A percentile compares a stretch with the other conserved stretches of the same genome.
These are phyloP conservation scores for Penicillium olsonii DNA, from an alignment of 2,329 filamentous ascomycete genomes.

Conservation along the genomic window DNA sequence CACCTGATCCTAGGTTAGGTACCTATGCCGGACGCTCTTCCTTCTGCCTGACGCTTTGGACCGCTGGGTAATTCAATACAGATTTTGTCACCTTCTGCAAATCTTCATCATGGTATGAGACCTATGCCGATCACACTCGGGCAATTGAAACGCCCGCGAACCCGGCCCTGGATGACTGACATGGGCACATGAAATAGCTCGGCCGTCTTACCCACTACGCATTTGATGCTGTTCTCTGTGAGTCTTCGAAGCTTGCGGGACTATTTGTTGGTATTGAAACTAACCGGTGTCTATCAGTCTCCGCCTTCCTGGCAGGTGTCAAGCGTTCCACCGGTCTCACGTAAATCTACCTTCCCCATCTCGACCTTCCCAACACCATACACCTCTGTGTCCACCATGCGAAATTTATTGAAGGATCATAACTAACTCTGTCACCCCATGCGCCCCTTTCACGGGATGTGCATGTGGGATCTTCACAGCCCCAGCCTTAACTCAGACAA, in stretches of 20 bases:
- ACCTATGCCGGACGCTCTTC: neutral
- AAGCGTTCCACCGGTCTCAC: constrained; percentile 96
- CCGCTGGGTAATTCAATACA: neutral
- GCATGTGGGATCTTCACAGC: constrained; percentile 39
- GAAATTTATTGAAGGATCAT: neutral
- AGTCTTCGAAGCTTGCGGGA: constrained; percentile 5
- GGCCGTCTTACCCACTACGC: constrained; percentile 30
- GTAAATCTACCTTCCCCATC: constrained; percentile 62
- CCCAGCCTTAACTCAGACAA: constrained; percentile 85
- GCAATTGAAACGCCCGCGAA: neutral
- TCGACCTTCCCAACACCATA: constrained; percentile 3
- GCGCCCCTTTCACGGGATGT: constrained; percentile 28
- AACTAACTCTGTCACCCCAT: constrained; percentile 33
- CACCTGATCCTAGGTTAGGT: constrained; percentile 9
- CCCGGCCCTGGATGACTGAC: constrained; percentile 4
- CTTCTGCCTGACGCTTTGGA: neutral
- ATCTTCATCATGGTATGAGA: constrained; percentile 21
- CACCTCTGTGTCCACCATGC: neutral
- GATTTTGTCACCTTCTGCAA: neutral
- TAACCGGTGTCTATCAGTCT: constrained; percentile 60
- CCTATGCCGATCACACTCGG: neutral
- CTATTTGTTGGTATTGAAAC: neutral
- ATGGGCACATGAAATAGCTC: constrained; percentile 16
- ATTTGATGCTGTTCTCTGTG: constrained; percentile 30
- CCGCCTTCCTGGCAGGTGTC: constrained; percentile 93